Base-by-base conservation (phyloP, 768 basidiomycete species). In the Naganishia kalamii region DNA sequence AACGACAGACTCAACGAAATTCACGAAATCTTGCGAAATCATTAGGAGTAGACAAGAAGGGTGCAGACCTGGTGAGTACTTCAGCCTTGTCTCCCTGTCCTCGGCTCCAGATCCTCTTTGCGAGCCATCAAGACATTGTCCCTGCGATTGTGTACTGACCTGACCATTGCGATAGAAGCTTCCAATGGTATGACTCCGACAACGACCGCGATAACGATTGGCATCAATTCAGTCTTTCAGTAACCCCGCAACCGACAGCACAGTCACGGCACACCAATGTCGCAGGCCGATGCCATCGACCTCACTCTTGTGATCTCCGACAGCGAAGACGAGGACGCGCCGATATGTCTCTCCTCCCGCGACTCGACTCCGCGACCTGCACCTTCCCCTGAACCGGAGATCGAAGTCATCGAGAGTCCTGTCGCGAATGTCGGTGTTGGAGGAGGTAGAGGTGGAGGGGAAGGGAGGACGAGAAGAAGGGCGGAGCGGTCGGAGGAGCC, bases 281-380 rank as follows among this genome's bases (percentile, higher is more conserved):
- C 54, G 29, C 51, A 32, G n/a, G 51, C 21, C 54, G 29, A 57
- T 21, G 54, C 54, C 2, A 57, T 57, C 21, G 54, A 57, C 30
- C 54, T 57, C 37, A 57, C 54, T 2, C 54, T 57, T 35, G 37
- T 25, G 33, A 10, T 57, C 11, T 57, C 54, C 19, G 54, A 57
- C 37, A 40, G 30, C 54, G 54, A 57, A 17, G 54, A 57, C 7
- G 33, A 29, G 8, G 37, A 3, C 51, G 27, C 4, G 0, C 54
- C 54, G 6, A 57, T 57, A 3, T 57, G 33, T 23, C 32, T 57
- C 13, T 57, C 54, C 37, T 57, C 54, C n/a, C 40, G 35, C 4
- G 21, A 13, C 1, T n/a, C 33, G 7, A 57, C 54, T 11, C 29
- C 54, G 4, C 35, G 23, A 23, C 54, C 35, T 1, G 37, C 54